A percentile compares a stretch with the other conserved stretches of the same genome.
Conservation (phyloP, 805 yeast species). For the Metschnikowia proteae region DNA sequence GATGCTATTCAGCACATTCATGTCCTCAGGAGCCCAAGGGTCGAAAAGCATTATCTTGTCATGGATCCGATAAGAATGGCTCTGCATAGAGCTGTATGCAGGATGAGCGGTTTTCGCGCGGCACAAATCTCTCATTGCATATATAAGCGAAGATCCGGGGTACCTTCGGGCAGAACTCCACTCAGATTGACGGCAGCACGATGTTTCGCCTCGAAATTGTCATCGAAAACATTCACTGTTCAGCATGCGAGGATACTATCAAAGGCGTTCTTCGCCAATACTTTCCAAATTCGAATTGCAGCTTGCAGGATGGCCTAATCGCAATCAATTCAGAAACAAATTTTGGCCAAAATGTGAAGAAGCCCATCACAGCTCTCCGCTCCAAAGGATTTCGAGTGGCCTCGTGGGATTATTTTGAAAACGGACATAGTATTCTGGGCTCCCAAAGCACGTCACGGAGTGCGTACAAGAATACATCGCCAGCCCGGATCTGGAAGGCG, state of each 20-base stretch:
- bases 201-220: conserved; percentile 6
- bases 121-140: conserved; percentile 2
- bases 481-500: conserved; percentile 11
- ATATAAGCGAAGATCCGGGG: conserved; percentile 1
- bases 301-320: background rate
- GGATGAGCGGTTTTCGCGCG: background rate
- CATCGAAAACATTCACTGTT: conserved; percentile 53
- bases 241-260: conserved; percentile 45
- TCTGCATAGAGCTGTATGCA: background rate
- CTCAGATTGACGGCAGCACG: background rate
- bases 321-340: background rate
- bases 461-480: background rate
- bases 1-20: no score
- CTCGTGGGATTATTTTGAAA: conserved; percentile 30
- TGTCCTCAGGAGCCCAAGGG: no score
- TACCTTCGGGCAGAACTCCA: background rate
- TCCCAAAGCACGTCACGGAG: conserved; percentile 7
- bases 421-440: conserved; percentile 13
- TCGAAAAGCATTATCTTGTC: no score
- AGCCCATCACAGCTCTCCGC: conserved; percentile 24
- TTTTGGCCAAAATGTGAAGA: background rate
- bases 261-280: conserved; percentile 8
- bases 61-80: background rate
- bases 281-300: background rate
- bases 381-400: conserved; percentile 36